A percentile compares a stretch with the other conserved stretches of the same genome.
These are phyloP conservation scores for Glycine latifolia DNA, from an alignment of 306 rosid species.

Conservation along the genomic window DNA sequence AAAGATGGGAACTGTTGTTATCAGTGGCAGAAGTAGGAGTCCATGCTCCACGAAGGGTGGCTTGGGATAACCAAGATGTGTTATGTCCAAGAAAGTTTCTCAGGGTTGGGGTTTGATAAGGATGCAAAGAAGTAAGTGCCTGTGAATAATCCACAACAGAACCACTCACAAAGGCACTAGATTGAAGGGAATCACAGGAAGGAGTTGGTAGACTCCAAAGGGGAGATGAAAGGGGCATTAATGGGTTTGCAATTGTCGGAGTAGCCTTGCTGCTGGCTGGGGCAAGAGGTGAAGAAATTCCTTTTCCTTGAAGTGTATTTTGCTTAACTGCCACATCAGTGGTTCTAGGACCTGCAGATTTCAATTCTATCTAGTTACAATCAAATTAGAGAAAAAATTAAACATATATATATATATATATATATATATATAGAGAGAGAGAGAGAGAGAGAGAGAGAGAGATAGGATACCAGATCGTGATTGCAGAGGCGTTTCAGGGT, in stretches of 20 bases:
- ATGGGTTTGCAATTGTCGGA: conserved; percentile 63
- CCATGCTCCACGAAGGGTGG: conserved; percentile 80
- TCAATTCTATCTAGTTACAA: conserved; percentile 44
- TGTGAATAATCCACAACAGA: conserved; percentile 77
- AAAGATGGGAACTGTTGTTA: conserved; percentile 54
- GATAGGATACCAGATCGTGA: conserved; percentile 64
- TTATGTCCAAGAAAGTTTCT: conserved; percentile 76
- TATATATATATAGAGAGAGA: no score
- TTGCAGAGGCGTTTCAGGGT: conserved; percentile 72
- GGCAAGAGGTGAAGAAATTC: conserved; percentile 67
- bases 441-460: no score
- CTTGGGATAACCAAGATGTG: conserved; percentile 80
- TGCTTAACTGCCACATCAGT: conserved; percentile 68
- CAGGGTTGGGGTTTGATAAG: conserved; percentile 72
- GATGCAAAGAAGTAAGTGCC: conserved; percentile 68
- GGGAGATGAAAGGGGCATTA: conserved; percentile 83
- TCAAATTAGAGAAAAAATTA: conserved; percentile 9
- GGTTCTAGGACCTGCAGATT: conserved; percentile 66
- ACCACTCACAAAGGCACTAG: conserved; percentile 71
- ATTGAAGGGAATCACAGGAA: conserved; percentile 68
- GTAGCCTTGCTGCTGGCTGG: conserved; percentile 67
- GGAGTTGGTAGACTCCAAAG: conserved; percentile 89
- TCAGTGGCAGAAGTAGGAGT: conserved; percentile 68
- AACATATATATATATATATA: background rate
- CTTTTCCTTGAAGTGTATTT: conserved; percentile 66